Conservation (phyloP, 2,329 filamentous ascomycete species). For the Sordariomycetes sp. region DNA sequence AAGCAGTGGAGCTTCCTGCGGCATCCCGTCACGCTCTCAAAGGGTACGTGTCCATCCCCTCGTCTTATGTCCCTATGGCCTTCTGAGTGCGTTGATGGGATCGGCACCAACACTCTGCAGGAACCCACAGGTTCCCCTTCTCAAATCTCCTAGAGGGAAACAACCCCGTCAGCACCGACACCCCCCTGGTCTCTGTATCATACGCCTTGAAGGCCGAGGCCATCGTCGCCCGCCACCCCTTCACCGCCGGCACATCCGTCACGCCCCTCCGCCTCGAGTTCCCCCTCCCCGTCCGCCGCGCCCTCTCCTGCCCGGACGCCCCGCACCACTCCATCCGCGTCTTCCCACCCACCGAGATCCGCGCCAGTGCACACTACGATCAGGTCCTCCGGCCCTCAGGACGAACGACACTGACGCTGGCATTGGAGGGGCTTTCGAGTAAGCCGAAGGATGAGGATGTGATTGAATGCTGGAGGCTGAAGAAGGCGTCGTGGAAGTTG, state of each 20-base stretch:
- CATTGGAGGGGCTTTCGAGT: conserved; percentile 74
- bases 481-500: conserved; percentile 85
- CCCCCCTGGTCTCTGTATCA: conserved; percentile 56
- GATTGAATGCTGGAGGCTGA: conserved; percentile 71
- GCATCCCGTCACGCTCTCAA: conserved; percentile 33
- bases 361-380: conserved; percentile 69
- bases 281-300: conserved; percentile 62
- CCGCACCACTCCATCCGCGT: conserved; percentile 87
- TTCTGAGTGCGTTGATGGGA: neutral
- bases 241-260: conserved; percentile 25
- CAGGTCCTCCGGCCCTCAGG: conserved; percentile 79
- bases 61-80: neutral
- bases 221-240: conserved; percentile 41
- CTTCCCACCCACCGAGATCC: conserved; percentile 92
- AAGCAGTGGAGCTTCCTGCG: conserved; percentile 68
- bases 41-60: conserved; percentile 22
- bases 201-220: conserved; percentile 66
- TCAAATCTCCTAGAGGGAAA: conserved; percentile 75
- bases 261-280: conserved; percentile 47
- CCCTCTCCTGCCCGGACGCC: conserved; percentile 57
- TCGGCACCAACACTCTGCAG: conserved; percentile 20
- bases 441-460: conserved; percentile 55
- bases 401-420: conserved; percentile 65
- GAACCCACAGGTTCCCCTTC: conserved; percentile 71
- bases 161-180: conserved; percentile 73